A percentile compares a stretch with the other conserved stretches of the same genome.
Evolutionary conservation across 2,329 filamentous ascomycete genomes (phyloP).

Genomic region (Hypoxylon sp.): DNA sequence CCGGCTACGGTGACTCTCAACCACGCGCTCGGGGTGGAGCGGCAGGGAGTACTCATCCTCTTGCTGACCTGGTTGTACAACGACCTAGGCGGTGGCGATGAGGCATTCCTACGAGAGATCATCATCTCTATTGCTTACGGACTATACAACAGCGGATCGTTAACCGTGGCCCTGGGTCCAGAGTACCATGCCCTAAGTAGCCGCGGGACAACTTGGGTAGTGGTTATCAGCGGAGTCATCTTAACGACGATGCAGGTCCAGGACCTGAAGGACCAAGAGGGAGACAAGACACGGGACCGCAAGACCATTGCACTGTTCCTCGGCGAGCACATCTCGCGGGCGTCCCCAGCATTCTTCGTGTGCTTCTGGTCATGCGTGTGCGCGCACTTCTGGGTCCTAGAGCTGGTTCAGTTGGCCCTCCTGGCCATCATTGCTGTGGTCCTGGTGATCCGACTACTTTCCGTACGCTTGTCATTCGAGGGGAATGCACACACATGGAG

Average conservation of each 20-base stretch:
- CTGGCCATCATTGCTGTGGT: too few species aligned
- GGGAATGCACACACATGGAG: too few species aligned
- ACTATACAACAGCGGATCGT: constrained; percentile 45
- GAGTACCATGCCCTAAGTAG: constrained; percentile 31
- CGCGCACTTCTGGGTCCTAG: too few species aligned
- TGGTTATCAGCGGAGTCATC: constrained; percentile 44
- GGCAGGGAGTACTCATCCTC: constrained; percentile 41
- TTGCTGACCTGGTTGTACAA: constrained; percentile 48
- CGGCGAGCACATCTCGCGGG: constrained; percentile 31
- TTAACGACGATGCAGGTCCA: constrained; percentile 49
- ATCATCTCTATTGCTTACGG: constrained; percentile 46
- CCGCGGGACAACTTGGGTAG: constrained; percentile 41
- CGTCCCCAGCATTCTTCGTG: too few species aligned
- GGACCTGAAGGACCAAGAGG: constrained; percentile 46
- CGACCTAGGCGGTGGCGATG: constrained; percentile 46
- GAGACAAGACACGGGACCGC: constrained; percentile 44
- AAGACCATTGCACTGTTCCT: constrained; percentile 44
- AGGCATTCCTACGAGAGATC: constrained; percentile 40
- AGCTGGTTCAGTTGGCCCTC: too few species aligned
- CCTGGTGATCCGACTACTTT: too few species aligned
- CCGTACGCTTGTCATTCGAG: too few species aligned
- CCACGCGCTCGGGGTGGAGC: constrained; percentile 41
- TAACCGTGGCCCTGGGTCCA: constrained; percentile 43
- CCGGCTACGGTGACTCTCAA: constrained; percentile 41
- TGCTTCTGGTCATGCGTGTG: too few species aligned